Conservation (phyloP, 108 stramenopile genomes). For the Phaeodactylum tricornutum region DNA sequence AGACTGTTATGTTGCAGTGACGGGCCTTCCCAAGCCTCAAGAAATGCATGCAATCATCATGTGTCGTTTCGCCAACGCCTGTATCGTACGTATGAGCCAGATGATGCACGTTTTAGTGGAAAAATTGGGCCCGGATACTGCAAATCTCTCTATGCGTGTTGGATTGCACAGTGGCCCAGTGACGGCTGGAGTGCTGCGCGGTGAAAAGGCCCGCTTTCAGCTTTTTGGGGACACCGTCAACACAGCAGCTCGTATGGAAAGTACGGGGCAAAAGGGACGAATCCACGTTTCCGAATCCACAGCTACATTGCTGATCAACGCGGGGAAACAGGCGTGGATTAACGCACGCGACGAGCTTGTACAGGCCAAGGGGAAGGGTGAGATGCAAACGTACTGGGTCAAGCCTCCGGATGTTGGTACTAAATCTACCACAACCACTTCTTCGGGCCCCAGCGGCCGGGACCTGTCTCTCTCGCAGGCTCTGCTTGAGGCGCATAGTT, state of each 20-base stretch:
- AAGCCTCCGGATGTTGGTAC: too few relatives aligned
- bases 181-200: slow-evolving; percentile 30
- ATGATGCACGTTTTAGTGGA: slow-evolving; percentile 6
- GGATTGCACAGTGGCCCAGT: slow-evolving; percentile 41
- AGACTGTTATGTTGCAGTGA: slow-evolving; percentile 35
- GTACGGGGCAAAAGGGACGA: slow-evolving; percentile 13
- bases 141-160: slow-evolving; percentile 23
- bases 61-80: slow-evolving; percentile 22
- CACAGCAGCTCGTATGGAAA: slow-evolving; percentile 34
- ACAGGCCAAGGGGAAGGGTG: slow-evolving; percentile 44
- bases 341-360: slow-evolving; percentile 16
- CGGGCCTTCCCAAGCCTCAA: slow-evolving; percentile 12
- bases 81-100: slow-evolving; percentile 18
- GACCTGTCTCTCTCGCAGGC: too few relatives aligned
- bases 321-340: slow-evolving; percentile 23
- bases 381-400: slow-evolving; percentile 42
- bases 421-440: too few relatives aligned
- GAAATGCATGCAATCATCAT: slow-evolving; percentile 26
- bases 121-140: slow-evolving; percentile 17
- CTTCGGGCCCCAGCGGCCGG: too few relatives aligned
- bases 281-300: slow-evolving; percentile 32
- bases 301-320: slow-evolving; percentile 16
- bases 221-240: slow-evolving; percentile 52
- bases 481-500: too few relatives aligned
- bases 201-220: slow-evolving; percentile 11